These are phyloP conservation scores for Lophiotrema nucula DNA, from an alignment of 495 filamentous ascomycete genomes.

Conservation along the genomic window DNA sequence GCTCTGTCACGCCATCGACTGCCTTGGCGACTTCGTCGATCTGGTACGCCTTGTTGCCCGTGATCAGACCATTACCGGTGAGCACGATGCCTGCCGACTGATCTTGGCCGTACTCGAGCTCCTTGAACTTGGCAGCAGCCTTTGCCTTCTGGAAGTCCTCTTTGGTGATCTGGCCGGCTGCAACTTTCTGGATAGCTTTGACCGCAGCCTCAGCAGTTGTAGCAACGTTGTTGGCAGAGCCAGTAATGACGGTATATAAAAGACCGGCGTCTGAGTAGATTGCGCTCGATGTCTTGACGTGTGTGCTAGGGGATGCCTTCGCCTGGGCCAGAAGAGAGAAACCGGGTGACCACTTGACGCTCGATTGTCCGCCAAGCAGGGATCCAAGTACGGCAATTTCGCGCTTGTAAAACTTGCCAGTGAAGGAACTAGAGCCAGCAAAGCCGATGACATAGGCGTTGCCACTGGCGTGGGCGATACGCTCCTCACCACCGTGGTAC, in stretches of 20 bases:
- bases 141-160: conserved; percentile 90
- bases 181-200: conserved; percentile 75
- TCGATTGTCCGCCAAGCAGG: conserved; percentile 84
- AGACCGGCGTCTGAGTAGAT: conserved; percentile 95
- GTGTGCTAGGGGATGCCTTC: conserved; percentile 61
- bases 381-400: conserved; percentile 86
- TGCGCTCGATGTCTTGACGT: conserved; percentile 67
- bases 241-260: conserved; percentile 74
- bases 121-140: conserved; percentile 89
- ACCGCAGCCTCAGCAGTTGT: conserved; percentile 63
- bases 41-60: conserved; percentile 80
- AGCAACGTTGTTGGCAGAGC: conserved; percentile 65
- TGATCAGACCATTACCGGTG: conserved; percentile 74
- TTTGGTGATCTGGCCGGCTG: conserved; percentile 67
- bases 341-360: conserved; percentile 93
- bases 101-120: conserved; percentile 78
- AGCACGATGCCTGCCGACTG: conserved; percentile 64
- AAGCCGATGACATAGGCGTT: conserved; percentile 87
- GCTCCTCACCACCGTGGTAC: conserved; percentile 94
- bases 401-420: conserved; percentile 73
- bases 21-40: conserved; percentile 76
- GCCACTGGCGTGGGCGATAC: conserved; percentile 69
- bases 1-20: conserved; percentile 75
- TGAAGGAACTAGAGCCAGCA: conserved; percentile 78
- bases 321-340: conserved; percentile 86